Evolutionary conservation across 139 green algal genomes (phyloP).

Genomic region (Picochlorum sp.): DNA sequence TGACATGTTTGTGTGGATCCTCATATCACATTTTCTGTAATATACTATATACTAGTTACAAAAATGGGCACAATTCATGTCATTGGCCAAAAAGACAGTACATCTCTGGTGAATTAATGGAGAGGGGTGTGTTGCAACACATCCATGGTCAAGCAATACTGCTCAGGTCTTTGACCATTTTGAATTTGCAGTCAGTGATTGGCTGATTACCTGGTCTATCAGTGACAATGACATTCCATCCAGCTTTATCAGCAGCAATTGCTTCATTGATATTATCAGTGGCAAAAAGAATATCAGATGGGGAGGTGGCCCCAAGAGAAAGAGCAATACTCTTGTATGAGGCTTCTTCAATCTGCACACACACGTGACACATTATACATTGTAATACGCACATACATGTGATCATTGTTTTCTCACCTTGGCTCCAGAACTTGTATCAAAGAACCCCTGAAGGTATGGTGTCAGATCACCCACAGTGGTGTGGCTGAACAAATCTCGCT

Average conservation of each 20-base stretch:
- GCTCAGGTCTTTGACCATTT: neutral
- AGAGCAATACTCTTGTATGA: slow-evolving; percentile 80
- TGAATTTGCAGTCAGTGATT: slow-evolving; percentile 18
- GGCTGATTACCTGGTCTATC: slow-evolving; percentile 68
- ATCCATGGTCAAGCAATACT: too few species aligned
- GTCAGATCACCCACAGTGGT: slow-evolving; percentile 72
- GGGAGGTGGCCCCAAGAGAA: slow-evolving; percentile 60
- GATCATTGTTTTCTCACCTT: slow-evolving; percentile 35
- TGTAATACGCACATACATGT: too few species aligned
- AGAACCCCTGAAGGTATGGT: slow-evolving; percentile 81
- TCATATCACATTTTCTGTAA: too few species aligned
- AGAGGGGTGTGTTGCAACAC: too few species aligned
- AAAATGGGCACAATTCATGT: too few species aligned
- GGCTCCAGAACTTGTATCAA: slow-evolving; percentile 80
- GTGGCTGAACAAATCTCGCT: slow-evolving; percentile 53
- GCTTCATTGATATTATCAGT: slow-evolving; percentile 80
- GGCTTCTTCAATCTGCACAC: slow-evolving; percentile 16
- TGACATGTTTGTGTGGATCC: too few species aligned
- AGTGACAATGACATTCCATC: slow-evolving; percentile 68
- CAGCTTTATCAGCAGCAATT: slow-evolving; percentile 60
- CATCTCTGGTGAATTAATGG: too few species aligned
- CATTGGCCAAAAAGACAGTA: too few species aligned
- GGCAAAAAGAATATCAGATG: slow-evolving; percentile 70
- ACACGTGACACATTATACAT: slow-evolving; percentile 7
- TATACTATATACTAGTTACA: too few species aligned